phyloP scores from a whole-genome alignment of 768 basidiomycete species.

The Cytidiella melzeri region DNA sequence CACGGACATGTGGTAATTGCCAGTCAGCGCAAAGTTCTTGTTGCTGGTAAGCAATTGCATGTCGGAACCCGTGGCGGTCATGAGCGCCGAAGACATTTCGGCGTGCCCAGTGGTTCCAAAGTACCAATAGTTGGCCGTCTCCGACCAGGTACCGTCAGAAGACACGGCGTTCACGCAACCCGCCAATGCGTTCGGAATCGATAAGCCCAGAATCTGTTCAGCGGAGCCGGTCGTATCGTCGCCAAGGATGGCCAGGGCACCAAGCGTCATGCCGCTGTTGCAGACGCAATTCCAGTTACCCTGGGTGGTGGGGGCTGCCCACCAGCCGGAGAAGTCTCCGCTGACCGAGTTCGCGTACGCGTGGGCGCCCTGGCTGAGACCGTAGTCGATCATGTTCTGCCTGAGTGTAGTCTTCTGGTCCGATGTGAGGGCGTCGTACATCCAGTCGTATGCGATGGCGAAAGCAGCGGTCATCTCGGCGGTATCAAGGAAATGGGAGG shows the following conservation, averaged over 20 bases:
- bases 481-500: conserved; percentile 83
- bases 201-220: conserved; percentile 53
- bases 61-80: conserved; percentile 81
- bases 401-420: conserved; percentile 67
- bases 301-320: conserved; percentile 52
- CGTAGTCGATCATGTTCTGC: conserved; percentile 69
- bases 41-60: conserved; percentile 69
- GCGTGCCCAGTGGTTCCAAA: conserved; percentile 90
- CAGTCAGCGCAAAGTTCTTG: conserved; percentile 64
- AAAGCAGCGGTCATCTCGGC: conserved; percentile 89
- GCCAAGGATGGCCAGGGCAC: conserved; percentile 81
- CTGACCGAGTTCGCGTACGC: conserved; percentile 19
- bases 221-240: conserved; percentile 78
- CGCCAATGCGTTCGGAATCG: conserved; percentile 65
- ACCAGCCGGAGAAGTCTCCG: conserved; percentile 58
- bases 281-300: conserved; percentile 99
- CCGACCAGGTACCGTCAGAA: conserved; percentile 85
- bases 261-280: conserved; percentile 87
- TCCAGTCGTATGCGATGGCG: conserved; percentile 94
- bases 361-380: conserved; percentile 55
- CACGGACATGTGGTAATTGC: conserved; percentile 85
- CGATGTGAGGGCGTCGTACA: conserved; percentile 77
- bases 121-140: conserved; percentile 94
- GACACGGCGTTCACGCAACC: conserved; percentile 66
- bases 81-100: conserved; percentile 79